These are phyloP conservation scores for Pleurotus citrinopileatus DNA, from an alignment of 768 basidiomycete genomes.

Conservation along the genomic window DNA sequence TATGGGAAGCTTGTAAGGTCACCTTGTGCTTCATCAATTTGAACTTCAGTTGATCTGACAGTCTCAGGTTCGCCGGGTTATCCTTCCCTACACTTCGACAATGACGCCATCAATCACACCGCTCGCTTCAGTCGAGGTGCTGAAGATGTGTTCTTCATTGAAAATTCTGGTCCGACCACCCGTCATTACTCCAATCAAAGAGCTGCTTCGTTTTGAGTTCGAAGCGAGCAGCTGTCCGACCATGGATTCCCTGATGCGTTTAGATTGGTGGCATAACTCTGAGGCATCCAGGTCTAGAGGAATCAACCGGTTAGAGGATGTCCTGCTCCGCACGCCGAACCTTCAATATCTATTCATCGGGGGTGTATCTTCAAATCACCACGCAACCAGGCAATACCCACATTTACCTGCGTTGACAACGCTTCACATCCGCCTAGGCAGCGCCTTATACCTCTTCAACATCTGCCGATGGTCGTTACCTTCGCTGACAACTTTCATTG, in stretches of 20 bases:
- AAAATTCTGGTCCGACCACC: slow-evolving; percentile 55
- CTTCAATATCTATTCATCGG: slow-evolving; percentile 58
- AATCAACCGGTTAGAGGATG: slow-evolving; percentile 56
- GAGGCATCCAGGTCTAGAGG: slow-evolving; percentile 62
- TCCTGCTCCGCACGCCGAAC: slow-evolving; percentile 51
- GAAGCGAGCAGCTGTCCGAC: slow-evolving; percentile 44
- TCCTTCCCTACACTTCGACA: slow-evolving; percentile 57
- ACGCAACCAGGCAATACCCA: slow-evolving; percentile 25
- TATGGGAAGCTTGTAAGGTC: slow-evolving; percentile 30
- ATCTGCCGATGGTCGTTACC: slow-evolving; percentile 53
- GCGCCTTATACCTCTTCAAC: slow-evolving; percentile 47
- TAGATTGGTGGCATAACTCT: slow-evolving; percentile 68
- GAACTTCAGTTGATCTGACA: slow-evolving; percentile 8
- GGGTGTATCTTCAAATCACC: slow-evolving; percentile 34
- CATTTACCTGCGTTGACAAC: slow-evolving; percentile 47
- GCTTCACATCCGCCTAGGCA: slow-evolving; percentile 48
- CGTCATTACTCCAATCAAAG: slow-evolving; percentile 18
- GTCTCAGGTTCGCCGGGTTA: slow-evolving; percentile 49
- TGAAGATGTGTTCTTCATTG: slow-evolving; percentile 45
- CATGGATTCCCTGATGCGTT: slow-evolving; percentile 46
- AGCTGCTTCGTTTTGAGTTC: slow-evolving; percentile 46
- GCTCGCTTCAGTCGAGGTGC: slow-evolving; percentile 40
- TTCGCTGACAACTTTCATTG: slow-evolving; percentile 45
- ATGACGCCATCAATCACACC: slow-evolving; percentile 24
- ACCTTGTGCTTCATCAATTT: slow-evolving; percentile 3